Evolutionary conservation across 345 rosid species (phyloP).

Genomic region (Ailanthus altissimus): DNA sequence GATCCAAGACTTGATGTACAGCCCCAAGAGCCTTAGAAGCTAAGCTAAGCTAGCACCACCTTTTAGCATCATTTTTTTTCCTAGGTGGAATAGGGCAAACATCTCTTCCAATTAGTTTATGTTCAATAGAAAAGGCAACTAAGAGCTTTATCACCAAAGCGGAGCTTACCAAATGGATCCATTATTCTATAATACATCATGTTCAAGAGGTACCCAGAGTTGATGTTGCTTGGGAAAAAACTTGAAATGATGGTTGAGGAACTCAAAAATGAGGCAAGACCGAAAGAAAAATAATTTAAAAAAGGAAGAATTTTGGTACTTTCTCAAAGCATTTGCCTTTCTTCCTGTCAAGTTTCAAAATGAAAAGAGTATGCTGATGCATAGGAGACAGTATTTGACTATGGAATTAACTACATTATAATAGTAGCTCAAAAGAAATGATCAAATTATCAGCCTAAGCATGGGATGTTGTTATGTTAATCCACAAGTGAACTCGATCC

Average conservation of each 20-base stretch:
- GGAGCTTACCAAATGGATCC: not conserved
- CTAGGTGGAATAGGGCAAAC: not conserved
- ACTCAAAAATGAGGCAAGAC: not conserved
- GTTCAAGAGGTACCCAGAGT: not conserved
- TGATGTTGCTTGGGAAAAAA: not conserved
- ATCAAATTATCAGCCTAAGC: not conserved
- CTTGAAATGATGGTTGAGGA: not conserved
- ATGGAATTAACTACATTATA: not conserved
- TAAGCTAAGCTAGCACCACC: not conserved
- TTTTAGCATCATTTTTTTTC: not conserved
- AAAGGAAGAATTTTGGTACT: not conserved
- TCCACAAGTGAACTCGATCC: not conserved
- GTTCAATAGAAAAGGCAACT: not conserved
- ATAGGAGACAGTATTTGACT: not conserved
- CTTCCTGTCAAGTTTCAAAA: not conserved
- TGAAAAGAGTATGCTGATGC: not conserved
- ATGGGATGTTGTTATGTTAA: not conserved
- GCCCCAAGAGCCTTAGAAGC: not conserved
- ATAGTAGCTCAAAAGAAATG: not conserved
- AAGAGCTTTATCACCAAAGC: not conserved
- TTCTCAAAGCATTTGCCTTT: not conserved
- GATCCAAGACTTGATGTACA: not conserved
- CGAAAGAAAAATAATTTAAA: not conserved
- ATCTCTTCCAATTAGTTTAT: not conserved
- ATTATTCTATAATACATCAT: not conserved